Base-by-base conservation (phyloP, 495 filamentous ascomycete genomes). In the Thermochaetoides thermophila region DNA sequence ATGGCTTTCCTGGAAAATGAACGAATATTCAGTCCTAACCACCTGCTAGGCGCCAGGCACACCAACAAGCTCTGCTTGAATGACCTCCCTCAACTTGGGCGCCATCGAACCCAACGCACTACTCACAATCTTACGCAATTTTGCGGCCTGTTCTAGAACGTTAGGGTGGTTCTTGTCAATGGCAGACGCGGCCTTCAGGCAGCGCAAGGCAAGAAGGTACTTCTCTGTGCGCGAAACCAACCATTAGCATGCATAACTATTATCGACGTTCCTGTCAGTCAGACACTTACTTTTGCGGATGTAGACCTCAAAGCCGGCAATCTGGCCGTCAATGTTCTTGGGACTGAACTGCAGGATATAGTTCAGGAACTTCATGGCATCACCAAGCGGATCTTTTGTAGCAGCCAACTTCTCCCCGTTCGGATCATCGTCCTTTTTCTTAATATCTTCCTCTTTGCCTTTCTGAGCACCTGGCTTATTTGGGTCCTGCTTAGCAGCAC, bases 371-470 rank as follows among this genome's bases (percentile, higher is more conserved):
- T 91, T 95, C 61, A 81, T 77, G 1, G 81, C 82, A 43, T 85
- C 85, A 34, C 75, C 72, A 16, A 99, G 59, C 2, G 89, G 87
- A 29, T 87, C 78, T 29, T 76, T 65, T 0, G 85, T 92, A 40
- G 78, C 65, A 16, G 78, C 71, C 21, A 95, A 65, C 46, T 78
- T 77, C 34, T 69, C 60, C 27, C 89, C 89, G 18, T 78, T 61
- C 20, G 91, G 86, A 55, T 99, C 89, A 17, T 75, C 64, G 37
- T 99, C 89, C 63, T 92, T 81, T 59, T 78, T 76, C n/a, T 53
- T 52, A 11, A 65, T 64, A 4, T 68, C 65, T 9, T 49, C 56
- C 7, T 57, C 55, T 11, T 53, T 52, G 36, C 57, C 55, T 33
- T 70, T 69, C 16, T 57, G 53, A 13, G 60, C 48, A 25, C 48